A percentile compares a stretch with the other conserved stretches of the same genome.
Conservation (phyloP, 768 basidiomycete species). For the Amanita polypyramis region DNA sequence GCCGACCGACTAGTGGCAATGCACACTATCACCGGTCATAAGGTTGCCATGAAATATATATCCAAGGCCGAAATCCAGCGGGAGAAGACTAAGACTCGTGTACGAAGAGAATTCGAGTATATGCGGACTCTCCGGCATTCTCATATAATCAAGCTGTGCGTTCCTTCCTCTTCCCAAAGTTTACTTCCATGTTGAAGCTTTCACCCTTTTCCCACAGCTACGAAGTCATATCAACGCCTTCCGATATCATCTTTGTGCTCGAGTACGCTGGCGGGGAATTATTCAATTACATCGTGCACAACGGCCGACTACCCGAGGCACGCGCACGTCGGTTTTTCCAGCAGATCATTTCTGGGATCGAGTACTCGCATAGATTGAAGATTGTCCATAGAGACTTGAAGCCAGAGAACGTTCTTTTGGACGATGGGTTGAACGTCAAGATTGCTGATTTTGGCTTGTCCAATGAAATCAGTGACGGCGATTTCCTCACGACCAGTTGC, state of each 20-base stretch:
- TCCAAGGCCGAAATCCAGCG: slow-evolving; percentile 88
- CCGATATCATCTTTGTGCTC: slow-evolving; percentile 96
- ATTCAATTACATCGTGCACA: slow-evolving; percentile 95
- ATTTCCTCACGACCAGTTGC: slow-evolving; percentile 94
- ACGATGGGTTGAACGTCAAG: slow-evolving; percentile 84
- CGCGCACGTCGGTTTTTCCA: slow-evolving; percentile 94
- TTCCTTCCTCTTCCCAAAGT: slow-evolving; percentile 10
- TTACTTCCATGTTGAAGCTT: slow-evolving; percentile 7
- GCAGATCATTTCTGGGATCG: slow-evolving; percentile 95
- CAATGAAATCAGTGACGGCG: slow-evolving; percentile 93
- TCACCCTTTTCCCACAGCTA: slow-evolving; percentile 35
- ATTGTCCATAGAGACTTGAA: slow-evolving; percentile 98
- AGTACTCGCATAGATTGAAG: slow-evolving; percentile 92
- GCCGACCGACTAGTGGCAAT: slow-evolving; percentile 58
- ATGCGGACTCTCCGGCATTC: slow-evolving; percentile 90
- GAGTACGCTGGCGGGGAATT: slow-evolving; percentile 95
- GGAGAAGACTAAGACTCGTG: slow-evolving; percentile 85
- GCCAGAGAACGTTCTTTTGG: slow-evolving; percentile 88
- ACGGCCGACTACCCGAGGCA: slow-evolving; percentile 83
- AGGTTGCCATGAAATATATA: slow-evolving; percentile 97
- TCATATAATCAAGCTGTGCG: slow-evolving; percentile 95
- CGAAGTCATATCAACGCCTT: slow-evolving; percentile 85
- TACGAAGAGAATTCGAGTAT: slow-evolving; percentile 94
- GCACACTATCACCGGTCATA: slow-evolving; percentile 90
- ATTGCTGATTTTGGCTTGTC: slow-evolving; percentile 99